A percentile compares a stretch with the other conserved stretches of the same genome.
phyloP scores from a whole-genome alignment of 2,329 filamentous ascomycete genomes.

The Emergomyces orientalis region DNA sequence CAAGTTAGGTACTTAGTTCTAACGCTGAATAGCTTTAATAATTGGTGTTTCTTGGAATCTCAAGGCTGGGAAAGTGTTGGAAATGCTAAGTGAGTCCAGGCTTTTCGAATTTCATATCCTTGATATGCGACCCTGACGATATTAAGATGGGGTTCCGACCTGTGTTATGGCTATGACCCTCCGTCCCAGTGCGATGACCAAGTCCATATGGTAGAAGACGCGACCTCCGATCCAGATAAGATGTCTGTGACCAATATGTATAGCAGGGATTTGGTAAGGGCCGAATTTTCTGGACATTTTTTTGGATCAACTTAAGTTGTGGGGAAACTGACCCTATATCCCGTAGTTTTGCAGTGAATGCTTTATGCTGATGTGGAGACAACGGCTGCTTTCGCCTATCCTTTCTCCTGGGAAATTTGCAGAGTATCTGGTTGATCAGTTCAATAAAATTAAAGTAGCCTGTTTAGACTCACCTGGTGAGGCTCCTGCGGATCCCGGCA shows the following conservation, averaged over 20 bases:
- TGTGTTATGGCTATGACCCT: conserved; percentile 13
- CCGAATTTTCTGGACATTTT: too few species aligned
- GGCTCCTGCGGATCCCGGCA: neutral
- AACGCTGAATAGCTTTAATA: conserved; percentile 12
- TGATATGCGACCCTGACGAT: neutral
- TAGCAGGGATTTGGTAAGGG: conserved; percentile 14
- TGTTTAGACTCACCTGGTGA: conserved; percentile 7
- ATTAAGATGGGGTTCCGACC: conserved; percentile 10
- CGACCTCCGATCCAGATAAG: conserved; percentile 3
- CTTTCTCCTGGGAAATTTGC: conserved; percentile 14
- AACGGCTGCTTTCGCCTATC: conserved; percentile 14
- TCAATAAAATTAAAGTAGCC: conserved; percentile 12
- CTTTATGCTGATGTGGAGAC: conserved; percentile 16
- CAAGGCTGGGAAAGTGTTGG: conserved; percentile 15
- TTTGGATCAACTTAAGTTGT: neutral
- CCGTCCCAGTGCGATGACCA: conserved; percentile 10
- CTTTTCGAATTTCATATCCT: neutral
- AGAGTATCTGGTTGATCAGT: conserved; percentile 16
- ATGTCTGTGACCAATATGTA: conserved; percentile 14
- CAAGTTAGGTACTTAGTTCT: neutral
- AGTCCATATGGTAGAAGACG: neutral
- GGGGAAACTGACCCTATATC: neutral
- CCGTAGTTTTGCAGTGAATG: conserved; percentile 18
- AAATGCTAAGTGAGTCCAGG: conserved; percentile 9
- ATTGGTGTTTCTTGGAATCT: conserved; percentile 16